phyloP scores from a whole-genome alignment of 768 basidiomycete species.

The Coprinellus aureogranulatus region DNA sequence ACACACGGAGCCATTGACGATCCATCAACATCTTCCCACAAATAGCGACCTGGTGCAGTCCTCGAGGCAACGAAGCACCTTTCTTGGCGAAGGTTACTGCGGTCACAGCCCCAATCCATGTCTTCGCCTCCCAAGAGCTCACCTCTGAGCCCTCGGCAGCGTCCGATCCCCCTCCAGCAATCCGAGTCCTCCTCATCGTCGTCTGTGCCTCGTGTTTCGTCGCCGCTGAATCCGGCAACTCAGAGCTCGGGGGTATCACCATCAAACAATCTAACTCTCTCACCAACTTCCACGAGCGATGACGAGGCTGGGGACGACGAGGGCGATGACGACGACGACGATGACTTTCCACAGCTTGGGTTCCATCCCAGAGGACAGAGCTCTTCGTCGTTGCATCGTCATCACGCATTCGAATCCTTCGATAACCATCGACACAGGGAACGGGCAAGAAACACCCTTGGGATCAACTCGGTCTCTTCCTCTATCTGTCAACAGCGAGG shows the following conservation, averaged over 20 bases:
- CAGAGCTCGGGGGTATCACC: too few species aligned
- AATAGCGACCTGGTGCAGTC: not conserved
- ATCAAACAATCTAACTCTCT: not conserved
- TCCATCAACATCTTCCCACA: not conserved
- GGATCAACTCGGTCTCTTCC: conserved; percentile 1
- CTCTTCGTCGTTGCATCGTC: not conserved
- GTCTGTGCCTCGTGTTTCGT: conserved; percentile 2
- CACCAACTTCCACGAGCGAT: not conserved
- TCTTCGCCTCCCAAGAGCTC: not conserved
- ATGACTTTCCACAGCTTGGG: not conserved
- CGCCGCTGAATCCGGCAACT: not conserved
- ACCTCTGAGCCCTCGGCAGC: not conserved
- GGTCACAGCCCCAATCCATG: too few species aligned
- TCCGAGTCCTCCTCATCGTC: not conserved
- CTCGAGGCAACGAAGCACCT: too few species aligned
- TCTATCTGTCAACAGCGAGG: not conserved
- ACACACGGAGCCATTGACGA: not conserved
- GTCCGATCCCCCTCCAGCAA: not conserved
- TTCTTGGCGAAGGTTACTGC: too few species aligned
- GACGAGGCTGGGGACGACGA: conserved; percentile 2
- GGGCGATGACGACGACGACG: not conserved
- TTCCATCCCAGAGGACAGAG: not conserved
- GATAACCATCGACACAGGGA: conserved; percentile 2
- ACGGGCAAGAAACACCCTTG: not conserved
- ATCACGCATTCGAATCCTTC: not conserved